phyloP scores from a whole-genome alignment of 2,329 filamentous ascomycete species.

The Fonsecaea pugnacius region DNA sequence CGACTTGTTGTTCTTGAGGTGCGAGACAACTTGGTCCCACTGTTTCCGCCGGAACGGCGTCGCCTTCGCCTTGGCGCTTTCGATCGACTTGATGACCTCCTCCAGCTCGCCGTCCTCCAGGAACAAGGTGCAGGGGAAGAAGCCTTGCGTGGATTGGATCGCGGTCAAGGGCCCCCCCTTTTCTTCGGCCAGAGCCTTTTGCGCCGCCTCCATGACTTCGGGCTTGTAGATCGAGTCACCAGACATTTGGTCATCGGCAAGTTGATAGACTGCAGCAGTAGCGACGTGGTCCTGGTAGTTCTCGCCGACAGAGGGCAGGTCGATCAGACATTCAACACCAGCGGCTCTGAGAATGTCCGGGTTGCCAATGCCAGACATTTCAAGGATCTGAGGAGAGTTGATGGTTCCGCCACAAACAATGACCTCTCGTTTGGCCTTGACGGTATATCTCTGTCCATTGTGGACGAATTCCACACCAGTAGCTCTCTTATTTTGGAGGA shows the following conservation, averaged over 20 bases:
- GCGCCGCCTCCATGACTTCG: slow-evolving; percentile 41
- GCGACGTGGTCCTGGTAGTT: slow-evolving; percentile 57
- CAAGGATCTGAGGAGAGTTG: slow-evolving; percentile 63
- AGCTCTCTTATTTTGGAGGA: slow-evolving; percentile 47
- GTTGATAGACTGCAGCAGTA: slow-evolving; percentile 21
- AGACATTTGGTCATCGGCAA: slow-evolving; percentile 32
- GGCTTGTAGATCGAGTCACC: slow-evolving; percentile 41
- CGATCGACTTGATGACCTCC: slow-evolving; percentile 41
- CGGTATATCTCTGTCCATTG: slow-evolving; percentile 42
- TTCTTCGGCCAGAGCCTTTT: slow-evolving; percentile 41
- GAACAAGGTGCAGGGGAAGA: slow-evolving; percentile 44
- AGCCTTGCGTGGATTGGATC: slow-evolving; percentile 44
- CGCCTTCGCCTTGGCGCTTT: slow-evolving; percentile 37
- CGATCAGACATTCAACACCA: slow-evolving; percentile 51
- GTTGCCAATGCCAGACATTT: slow-evolving; percentile 65
- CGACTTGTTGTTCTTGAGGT: slow-evolving; percentile 43
- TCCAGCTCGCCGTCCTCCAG: slow-evolving; percentile 42
- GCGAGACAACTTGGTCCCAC: slow-evolving; percentile 42
- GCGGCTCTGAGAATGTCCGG: slow-evolving; percentile 48
- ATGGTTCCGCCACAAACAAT: slow-evolving; percentile 64
- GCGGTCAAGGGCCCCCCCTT: slow-evolving; percentile 42
- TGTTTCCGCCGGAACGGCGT: slow-evolving; percentile 44
- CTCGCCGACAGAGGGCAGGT: slow-evolving; percentile 53
- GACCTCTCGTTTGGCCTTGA: slow-evolving; percentile 54
- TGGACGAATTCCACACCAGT: slow-evolving; percentile 52